These are phyloP conservation scores for Aspergillus hiratsukae DNA, from an alignment of 2,329 filamentous ascomycete species.

Conservation along the genomic window DNA sequence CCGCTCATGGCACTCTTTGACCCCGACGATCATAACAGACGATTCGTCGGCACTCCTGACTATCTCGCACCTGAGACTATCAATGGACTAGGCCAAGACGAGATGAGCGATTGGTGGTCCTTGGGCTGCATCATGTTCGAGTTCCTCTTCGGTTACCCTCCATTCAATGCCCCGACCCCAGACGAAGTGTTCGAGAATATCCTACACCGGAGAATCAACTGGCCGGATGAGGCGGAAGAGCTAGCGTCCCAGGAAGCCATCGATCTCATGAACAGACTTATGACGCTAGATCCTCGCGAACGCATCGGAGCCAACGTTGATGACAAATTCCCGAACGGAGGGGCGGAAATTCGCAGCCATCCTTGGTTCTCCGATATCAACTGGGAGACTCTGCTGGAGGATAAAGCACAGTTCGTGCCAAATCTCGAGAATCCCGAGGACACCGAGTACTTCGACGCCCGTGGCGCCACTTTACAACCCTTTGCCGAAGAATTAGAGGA, in stretches of 20 bases:
- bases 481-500: constrained; percentile 96
- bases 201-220: constrained; percentile 79
- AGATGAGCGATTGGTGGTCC: constrained; percentile 99
- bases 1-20: constrained; percentile 93
- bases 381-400: constrained; percentile 88
- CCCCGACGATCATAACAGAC: constrained; percentile 84
- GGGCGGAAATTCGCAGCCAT: constrained; percentile 85
- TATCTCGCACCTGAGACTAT: constrained; percentile 97
- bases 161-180: constrained; percentile 84
- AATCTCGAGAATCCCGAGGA: constrained; percentile 91
- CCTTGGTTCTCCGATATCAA: constrained; percentile 83
- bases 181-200: constrained; percentile 98
- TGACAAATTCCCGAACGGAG: constrained; percentile 77
- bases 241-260: constrained; percentile 82
- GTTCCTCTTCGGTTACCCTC: constrained; percentile 87
- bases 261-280: constrained; percentile 87
- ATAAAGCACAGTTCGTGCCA: constrained; percentile 93
- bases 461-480: constrained; percentile 84
- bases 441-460: constrained; percentile 93
- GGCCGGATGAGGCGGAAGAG: constrained; percentile 79
- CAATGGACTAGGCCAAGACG: constrained; percentile 89
- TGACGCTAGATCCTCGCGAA: constrained; percentile 76
- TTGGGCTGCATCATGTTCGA: constrained; percentile 98
- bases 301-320: constrained; percentile 81
- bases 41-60: constrained; percentile 94